Percentiles rank a stretch among this genome's conserved stretches.
phyloP scores from a whole-genome alignment of 2,329 filamentous ascomycete genomes.

The Trichoderma sp. region DNA sequence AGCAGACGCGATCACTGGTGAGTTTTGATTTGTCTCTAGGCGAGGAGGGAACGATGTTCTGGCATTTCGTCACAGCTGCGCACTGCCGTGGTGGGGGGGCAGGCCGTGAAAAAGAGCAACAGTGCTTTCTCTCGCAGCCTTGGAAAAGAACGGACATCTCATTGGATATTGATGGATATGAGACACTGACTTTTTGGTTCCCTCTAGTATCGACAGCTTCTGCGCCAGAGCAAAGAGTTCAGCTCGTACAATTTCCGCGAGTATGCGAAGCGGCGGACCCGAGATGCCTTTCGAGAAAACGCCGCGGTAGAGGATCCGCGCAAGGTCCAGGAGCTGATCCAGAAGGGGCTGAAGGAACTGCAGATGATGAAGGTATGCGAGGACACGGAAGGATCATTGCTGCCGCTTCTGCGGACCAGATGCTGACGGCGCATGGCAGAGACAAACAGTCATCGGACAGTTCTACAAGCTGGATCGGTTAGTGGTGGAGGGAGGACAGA shows the following conservation, averaged over 20 bases:
- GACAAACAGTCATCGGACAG: constrained; percentile 91
- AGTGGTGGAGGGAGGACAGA: constrained; percentile 86
- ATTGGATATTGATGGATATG: neutral
- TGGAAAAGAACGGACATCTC: neutral
- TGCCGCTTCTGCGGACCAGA: neutral
- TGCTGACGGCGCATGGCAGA: constrained; percentile 53
- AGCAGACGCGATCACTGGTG: constrained; percentile 61
- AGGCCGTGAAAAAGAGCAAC: constrained; percentile 14
- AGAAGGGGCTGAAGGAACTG: constrained; percentile 83
- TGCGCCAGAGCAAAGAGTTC: constrained; percentile 85
- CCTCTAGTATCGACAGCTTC: constrained; percentile 83
- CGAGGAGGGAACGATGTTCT: constrained; percentile 1
- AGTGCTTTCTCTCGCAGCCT: neutral
- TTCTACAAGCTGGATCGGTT: constrained; percentile 91
- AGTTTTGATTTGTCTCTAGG: constrained; percentile 35
- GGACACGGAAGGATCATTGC: too few species aligned
- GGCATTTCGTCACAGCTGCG: neutral
- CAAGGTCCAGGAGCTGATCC: constrained; percentile 82
- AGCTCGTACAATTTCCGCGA: constrained; percentile 97
- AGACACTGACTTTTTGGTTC: neutral
- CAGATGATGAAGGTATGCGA: constrained; percentile 80
- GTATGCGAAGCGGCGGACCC: constrained; percentile 88
- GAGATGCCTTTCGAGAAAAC: constrained; percentile 87
- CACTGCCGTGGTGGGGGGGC: constrained; percentile 16
- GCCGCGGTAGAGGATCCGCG: constrained; percentile 71